These are phyloP conservation scores for Sporothrix humicola DNA, from an alignment of 2,329 filamentous ascomycete genomes.

Conservation along the genomic window DNA sequence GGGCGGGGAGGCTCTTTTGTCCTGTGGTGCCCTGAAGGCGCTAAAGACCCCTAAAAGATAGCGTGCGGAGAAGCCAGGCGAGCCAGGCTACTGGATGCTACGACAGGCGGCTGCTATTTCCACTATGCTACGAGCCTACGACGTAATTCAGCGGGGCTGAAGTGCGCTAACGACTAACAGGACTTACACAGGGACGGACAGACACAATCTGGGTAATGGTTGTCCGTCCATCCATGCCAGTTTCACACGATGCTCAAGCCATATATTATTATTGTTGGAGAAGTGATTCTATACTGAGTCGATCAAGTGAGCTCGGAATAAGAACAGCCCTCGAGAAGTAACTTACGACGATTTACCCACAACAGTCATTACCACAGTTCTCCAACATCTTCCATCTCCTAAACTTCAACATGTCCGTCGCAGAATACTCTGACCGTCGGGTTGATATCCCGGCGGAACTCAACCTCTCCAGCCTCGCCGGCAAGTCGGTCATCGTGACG, in stretches of 20 bases:
- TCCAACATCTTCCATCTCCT: no score
- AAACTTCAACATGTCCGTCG: slow-evolving; percentile 26
- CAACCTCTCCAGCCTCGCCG: slow-evolving; percentile 42
- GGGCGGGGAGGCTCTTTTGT: no score
- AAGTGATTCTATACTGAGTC: no score
- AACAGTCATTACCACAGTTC: background rate
- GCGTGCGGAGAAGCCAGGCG: slow-evolving; percentile 8
- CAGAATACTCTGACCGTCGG: slow-evolving; percentile 28
- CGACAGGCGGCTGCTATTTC: background rate
- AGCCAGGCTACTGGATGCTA: background rate
- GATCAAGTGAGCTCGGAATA: no score
- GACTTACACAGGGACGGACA: background rate
- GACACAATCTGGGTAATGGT: background rate
- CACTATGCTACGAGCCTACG: background rate
- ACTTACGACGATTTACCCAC: background rate
- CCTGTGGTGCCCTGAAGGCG: background rate
- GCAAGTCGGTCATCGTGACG: slow-evolving; percentile 56
- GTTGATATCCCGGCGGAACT: slow-evolving; percentile 1
- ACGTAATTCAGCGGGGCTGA: no score
- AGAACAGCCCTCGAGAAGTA: no score
- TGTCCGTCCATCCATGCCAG: background rate
- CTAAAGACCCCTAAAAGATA: background rate
- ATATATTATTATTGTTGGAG: background rate
- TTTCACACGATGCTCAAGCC: background rate
- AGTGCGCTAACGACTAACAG: background rate